Base-by-base conservation (phyloP, 2,329 filamentous ascomycete species). In the Colletotrichum siamense region DNA sequence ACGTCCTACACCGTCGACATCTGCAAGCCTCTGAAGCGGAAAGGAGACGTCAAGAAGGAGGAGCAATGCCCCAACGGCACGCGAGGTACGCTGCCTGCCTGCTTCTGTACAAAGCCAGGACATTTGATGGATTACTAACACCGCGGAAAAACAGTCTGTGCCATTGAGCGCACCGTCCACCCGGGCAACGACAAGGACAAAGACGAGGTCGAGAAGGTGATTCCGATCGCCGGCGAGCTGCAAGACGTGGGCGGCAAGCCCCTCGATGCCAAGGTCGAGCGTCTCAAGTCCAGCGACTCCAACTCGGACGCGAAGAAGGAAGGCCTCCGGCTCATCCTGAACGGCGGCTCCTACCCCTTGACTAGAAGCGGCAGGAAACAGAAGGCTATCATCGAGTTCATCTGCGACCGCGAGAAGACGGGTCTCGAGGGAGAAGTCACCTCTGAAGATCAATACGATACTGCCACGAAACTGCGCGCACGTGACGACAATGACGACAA, bases 1-100 rank as follows among this genome's bases (percentile, higher is more conserved):
- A 95, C 92, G 30, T 96, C 95, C 59, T 98, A 95, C 84, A 96
- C 95, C 1, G 82, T 98, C 73, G 94, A 98, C 81, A 88, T 98
- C 65, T 98, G 95, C 86, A 85, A 88, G 69, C 88, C 91, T 8
- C 86, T 98, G 78, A 91, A 91, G 83, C 90, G 91, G 82, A 90
- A 88, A 66, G 91, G 91, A 59, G 90, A 90, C 28, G 86, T 88
- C 2, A 85, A 87, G 22, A 89, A 90, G 79, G 84, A 88, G 8
- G 87, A 92, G 49, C 87, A 93, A 80, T 98, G 95, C 82, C 93
- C 92, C 0, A 89, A 90, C 63, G 93, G 92, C 55, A 93, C 95
- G 4, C 89, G 93, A 88, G 91, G 94, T 95, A 85, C 77, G 18
- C 18, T 18, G 10, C 57, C 34, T 30, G 26, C 18, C 24, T 28